Evolutionary conservation across 345 rosid genomes (phyloP), one percentile per base, ranked within the genome.

Genomic region (Litchi chinensis): DNA sequence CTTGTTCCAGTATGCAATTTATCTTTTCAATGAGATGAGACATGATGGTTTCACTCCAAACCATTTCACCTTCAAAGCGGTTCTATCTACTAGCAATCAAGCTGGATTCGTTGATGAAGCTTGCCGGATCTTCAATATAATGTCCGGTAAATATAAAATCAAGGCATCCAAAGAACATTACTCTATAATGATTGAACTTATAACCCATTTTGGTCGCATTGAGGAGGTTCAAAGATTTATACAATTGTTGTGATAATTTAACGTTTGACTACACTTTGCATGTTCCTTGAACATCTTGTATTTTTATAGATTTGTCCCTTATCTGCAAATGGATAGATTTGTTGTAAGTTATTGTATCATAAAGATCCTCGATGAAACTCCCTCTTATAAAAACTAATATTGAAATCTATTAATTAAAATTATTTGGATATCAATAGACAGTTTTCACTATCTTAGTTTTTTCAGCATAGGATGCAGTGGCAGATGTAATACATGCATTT

Each of bases 101-200:
- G 98, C 94, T 8, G 98, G 93, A 81, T 87, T 88, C 56, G 89
- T 65, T 12, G 95, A 92, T 26, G 92, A 91, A 65, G 97, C 95
- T 81, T 84, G 86, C 71, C 72, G 74, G 77, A 85, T 90, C 67
- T 87, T 88, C 74, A 76, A 89, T 50, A 48, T 79, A 73, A 91
- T 95, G 93, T 78, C 87, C 65, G 75, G 80, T 37, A 79, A 57
- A 39, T 86, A 87, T 79, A 84, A 83, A 77, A 43, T 89, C 32
- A 79, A 84, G 81, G 90, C 88, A 70, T 82, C 91, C 8, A 78
- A 82, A 69, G 89, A 85, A 73, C 90, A 84, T 64, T 88, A 80
- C 78, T 77, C 86, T 22, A 46, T 85, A 2, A 74, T 91, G 40
- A 80, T 68, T 10, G 86, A 87, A 77, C 90, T 88, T 72, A 90